phyloP scores from a whole-genome alignment of 495 filamentous ascomycete genomes.

The Xylaria grammica region DNA sequence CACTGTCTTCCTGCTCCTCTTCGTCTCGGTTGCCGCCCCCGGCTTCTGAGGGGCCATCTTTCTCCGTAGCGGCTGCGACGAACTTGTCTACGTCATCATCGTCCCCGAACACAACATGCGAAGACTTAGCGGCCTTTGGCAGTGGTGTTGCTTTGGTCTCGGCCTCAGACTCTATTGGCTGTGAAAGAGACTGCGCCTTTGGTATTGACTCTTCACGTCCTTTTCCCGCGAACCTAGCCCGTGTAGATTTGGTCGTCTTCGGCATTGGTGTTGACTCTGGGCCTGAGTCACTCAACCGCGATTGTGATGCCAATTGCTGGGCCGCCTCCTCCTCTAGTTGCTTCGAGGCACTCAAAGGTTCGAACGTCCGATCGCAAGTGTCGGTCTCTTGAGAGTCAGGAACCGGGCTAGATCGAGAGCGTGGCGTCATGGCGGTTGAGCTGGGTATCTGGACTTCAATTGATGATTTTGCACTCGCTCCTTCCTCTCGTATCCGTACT shows the following conservation, averaged over 20 bases:
- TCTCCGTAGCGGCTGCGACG: conserved; percentile 29
- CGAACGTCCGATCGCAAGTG: conserved; percentile 10
- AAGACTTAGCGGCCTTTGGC: conserved; percentile 30
- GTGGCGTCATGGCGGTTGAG: conserved; percentile 16
- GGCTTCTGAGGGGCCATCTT: conserved; percentile 14
- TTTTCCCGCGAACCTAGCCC: conserved; percentile 24
- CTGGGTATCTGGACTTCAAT: conserved; percentile 35
- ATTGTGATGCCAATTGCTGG: conserved; percentile 29
- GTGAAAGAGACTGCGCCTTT: conserved; percentile 15
- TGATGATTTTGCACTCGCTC: conserved; percentile 19
- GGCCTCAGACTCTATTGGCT: not conserved
- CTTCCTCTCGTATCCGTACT: conserved; percentile 29
- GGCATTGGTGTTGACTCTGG: conserved; percentile 7
- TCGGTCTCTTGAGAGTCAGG: conserved; percentile 25
- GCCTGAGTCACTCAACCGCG: not conserved
- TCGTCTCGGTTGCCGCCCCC: conserved; percentile 20
- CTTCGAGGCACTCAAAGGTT: conserved; percentile 33
- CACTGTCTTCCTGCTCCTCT: conserved; percentile 40
- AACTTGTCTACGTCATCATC: conserved; percentile 41
- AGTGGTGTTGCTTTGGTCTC: conserved; percentile 23
- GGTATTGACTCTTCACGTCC: conserved; percentile 26
- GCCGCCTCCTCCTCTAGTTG: conserved; percentile 37
- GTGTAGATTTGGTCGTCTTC: conserved; percentile 5
- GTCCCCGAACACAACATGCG: conserved; percentile 40
- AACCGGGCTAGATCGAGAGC: conserved; percentile 12